phyloP scores from a whole-genome alignment of 2,329 filamentous ascomycete species.

The Aspergillus sp. region DNA sequence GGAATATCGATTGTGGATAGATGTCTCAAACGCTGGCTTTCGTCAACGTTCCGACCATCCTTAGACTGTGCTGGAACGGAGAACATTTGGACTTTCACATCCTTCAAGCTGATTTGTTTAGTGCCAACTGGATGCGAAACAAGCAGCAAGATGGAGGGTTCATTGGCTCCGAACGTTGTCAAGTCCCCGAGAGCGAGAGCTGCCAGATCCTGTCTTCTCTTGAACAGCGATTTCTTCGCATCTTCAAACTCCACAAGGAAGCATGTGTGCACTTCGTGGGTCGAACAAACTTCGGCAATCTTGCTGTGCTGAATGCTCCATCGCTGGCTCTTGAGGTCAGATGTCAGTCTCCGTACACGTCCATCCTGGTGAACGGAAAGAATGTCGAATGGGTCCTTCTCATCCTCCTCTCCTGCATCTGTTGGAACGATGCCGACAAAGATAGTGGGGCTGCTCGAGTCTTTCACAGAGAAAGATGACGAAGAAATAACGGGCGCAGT shows the following conservation, averaged over 20 bases:
- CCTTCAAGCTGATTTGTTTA: constrained; percentile 23
- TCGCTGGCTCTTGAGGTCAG: constrained; percentile 34
- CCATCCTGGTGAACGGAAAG: constrained; percentile 42
- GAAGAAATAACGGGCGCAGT: constrained; percentile 33
- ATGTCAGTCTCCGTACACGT: constrained; percentile 33
- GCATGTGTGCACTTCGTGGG: constrained; percentile 27
- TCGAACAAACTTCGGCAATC: constrained; percentile 21
- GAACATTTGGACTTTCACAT: constrained; percentile 37
- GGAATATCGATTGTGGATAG: constrained; percentile 33
- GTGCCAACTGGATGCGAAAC: constrained; percentile 33
- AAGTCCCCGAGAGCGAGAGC: constrained; percentile 32
- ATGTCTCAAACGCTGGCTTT: constrained; percentile 32
- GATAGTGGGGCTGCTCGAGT: constrained; percentile 32
- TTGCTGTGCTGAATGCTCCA: constrained; percentile 35
- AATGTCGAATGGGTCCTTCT: constrained; percentile 32
- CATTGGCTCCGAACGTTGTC: constrained; percentile 18
- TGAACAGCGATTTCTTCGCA: constrained; percentile 35
- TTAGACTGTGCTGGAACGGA: constrained; percentile 27
- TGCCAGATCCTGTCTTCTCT: constrained; percentile 35
- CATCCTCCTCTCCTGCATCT: constrained; percentile 14
- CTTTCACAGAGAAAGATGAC: constrained; percentile 32
- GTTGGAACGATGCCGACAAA: constrained; percentile 36
- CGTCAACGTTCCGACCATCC: constrained; percentile 16
- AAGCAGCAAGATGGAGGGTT: constrained; percentile 33
- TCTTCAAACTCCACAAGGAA: constrained; percentile 39